These are phyloP conservation scores for Fusarium sp. DNA, from an alignment of 2,329 filamentous ascomycete genomes.

Conservation along the genomic window DNA sequence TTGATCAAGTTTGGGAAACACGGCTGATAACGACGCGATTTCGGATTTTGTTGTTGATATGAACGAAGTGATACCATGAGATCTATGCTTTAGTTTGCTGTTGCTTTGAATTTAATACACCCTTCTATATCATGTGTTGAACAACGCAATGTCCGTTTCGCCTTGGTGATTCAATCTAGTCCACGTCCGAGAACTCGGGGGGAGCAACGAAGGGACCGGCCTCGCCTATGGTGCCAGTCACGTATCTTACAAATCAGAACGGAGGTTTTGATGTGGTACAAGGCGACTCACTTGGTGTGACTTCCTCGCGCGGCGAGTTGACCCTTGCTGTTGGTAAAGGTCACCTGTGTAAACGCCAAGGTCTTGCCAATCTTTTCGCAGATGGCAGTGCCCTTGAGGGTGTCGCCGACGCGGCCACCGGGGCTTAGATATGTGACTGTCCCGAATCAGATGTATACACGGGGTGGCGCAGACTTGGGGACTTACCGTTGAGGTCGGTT, in stretches of 20 bases:
- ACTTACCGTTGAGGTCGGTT: slow-evolving; percentile 71
- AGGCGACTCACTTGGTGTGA: slow-evolving; percentile 69
- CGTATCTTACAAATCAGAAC: slow-evolving; percentile 52
- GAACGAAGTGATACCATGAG: slow-evolving; percentile 34
- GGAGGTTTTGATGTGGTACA: rapidly evolving
- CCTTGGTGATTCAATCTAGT: slow-evolving; percentile 34
- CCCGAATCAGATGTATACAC: slow-evolving; percentile 6
- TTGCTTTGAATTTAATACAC: background rate
- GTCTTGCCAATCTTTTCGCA: slow-evolving; percentile 77
- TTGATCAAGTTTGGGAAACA: background rate
- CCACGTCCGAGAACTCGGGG: slow-evolving; percentile 49
- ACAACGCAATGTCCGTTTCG: background rate
- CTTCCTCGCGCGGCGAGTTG: slow-evolving; percentile 72
- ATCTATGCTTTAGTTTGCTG: slow-evolving; percentile 25
- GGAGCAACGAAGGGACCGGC: slow-evolving; percentile 54
- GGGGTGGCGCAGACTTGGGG: rapidly evolving
- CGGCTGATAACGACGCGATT: background rate
- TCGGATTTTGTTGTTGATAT: slow-evolving; percentile 3
- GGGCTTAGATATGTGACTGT: slow-evolving; percentile 72
- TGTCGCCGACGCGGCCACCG: slow-evolving; percentile 68
- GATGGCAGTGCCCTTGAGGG: slow-evolving; percentile 65
- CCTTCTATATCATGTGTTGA: background rate
- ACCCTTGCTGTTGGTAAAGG: slow-evolving; percentile 69
- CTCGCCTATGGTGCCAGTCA: slow-evolving; percentile 53
- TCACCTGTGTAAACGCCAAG: slow-evolving; percentile 70